Evolutionary conservation across 495 filamentous ascomycete species (phyloP).

Genomic region (Corynascus novoguineensis): DNA sequence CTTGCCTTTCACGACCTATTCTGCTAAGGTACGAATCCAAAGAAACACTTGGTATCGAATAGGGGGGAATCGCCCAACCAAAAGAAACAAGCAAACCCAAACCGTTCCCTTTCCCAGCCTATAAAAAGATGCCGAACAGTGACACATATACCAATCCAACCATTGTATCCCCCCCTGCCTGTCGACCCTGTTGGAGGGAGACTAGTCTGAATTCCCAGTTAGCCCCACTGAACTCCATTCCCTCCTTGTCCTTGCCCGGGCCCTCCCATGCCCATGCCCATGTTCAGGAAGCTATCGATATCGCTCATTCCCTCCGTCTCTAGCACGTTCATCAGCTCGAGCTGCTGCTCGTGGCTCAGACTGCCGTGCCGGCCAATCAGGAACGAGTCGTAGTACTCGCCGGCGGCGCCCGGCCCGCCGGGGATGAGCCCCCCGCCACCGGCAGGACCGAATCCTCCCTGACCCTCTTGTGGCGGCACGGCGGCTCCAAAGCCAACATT

Average conservation of each 20-base stretch:
- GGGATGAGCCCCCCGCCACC: background rate
- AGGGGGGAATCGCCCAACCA: too few species aligned
- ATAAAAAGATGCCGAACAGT: too few species aligned
- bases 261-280: conserved; percentile 23
- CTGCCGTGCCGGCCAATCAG: conserved; percentile 51
- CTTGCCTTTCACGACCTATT: too few species aligned
- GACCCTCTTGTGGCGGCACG: background rate
- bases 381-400: conserved; percentile 29
- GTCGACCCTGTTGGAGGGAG: too few species aligned
- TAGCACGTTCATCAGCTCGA: conserved; percentile 62
- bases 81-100: too few species aligned
- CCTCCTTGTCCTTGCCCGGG: background rate
- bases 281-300: conserved; percentile 56
- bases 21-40: too few species aligned
- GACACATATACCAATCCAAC: background rate
- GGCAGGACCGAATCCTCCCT: background rate
- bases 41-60: too few species aligned
- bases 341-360: conserved; percentile 64
- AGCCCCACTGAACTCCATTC: conserved; percentile 9
- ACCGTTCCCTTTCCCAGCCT: too few species aligned
- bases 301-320: conserved; percentile 60
- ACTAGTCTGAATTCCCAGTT: too few species aligned
- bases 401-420: conserved; percentile 11
- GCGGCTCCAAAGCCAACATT: background rate
- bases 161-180: background rate